A percentile compares a stretch with the other conserved stretches of the same genome.
These are phyloP conservation scores for Jaapia argillacea DNA, from an alignment of 768 basidiomycete species.

Conservation along the genomic window DNA sequence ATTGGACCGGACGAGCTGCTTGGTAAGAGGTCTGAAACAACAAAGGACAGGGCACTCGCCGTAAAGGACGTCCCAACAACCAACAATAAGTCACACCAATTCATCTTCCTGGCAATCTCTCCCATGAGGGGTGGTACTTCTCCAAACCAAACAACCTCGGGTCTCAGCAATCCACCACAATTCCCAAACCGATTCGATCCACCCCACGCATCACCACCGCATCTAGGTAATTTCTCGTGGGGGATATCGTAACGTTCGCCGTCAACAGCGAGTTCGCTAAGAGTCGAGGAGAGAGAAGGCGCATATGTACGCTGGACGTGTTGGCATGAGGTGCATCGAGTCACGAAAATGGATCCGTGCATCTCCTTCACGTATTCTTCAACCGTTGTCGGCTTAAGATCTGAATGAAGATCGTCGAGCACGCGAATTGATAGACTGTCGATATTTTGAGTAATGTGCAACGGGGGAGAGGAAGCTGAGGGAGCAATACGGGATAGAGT, in stretches of 20 bases:
- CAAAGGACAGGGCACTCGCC: neutral
- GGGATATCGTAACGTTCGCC: neutral
- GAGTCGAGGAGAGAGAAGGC: neutral
- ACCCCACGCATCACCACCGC: neutral
- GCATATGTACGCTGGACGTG: neutral
- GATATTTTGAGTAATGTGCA: conserved; percentile 1
- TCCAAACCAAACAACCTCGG: conserved; percentile 21
- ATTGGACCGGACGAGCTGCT: neutral
- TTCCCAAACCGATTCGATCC: neutral
- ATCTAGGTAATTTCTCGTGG: neutral
- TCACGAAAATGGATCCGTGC: neutral
- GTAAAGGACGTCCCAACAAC: conserved; percentile 9
- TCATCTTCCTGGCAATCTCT: conserved; percentile 10
- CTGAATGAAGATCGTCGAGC: neutral
- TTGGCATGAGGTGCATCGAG: neutral
- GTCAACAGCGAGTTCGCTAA: neutral
- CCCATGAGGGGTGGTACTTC: conserved; percentile 11
- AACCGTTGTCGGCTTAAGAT: neutral
- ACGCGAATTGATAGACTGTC: neutral
- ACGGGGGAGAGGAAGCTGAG: neutral
- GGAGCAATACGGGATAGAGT: neutral
- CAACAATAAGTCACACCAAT: conserved; percentile 13
- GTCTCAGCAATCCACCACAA: conserved; percentile 13
- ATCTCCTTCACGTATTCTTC: neutral
- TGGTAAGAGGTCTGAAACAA: neutral